phyloP scores from a whole-genome alignment of 177 flowering plant species.

The Vitis hybrid region DNA sequence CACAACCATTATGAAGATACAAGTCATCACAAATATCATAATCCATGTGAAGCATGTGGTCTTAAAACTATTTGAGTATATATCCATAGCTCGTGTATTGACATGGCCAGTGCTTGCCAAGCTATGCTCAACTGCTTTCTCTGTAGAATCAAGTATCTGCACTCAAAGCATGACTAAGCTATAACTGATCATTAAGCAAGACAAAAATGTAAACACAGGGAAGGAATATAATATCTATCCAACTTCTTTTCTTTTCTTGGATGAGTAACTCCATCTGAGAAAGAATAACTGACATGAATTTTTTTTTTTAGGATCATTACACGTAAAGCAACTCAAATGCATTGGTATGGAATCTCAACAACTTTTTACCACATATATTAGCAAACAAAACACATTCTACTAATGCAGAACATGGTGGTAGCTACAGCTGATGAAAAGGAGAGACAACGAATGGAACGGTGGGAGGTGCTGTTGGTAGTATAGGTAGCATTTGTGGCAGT shows the following conservation, averaged over 20 bases:
- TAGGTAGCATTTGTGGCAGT: too few relatives aligned
- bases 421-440: too few relatives aligned
- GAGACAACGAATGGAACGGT: too few relatives aligned
- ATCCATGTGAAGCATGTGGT: conserved; percentile 89
- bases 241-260: neutral
- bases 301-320: neutral
- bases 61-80: conserved; percentile 64
- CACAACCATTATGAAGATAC: conserved; percentile 82
- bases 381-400: neutral
- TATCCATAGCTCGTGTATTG: conserved; percentile 56
- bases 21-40: conserved; percentile 62
- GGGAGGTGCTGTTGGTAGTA: too few relatives aligned
- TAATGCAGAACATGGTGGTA: too few relatives aligned
- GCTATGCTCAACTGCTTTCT: conserved; percentile 90
- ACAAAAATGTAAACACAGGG: neutral
- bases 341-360: neutral
- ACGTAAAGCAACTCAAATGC: neutral
- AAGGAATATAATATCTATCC: neutral
- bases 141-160: conserved; percentile 93
- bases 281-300: neutral
- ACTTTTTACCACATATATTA: neutral
- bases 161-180: conserved; percentile 1
- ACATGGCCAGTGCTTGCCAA: conserved; percentile 87
- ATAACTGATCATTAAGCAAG: neutral
- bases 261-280: too few relatives aligned